Base-by-base conservation (phyloP, 23 red algal species). In the Cyanidioschyzon merolae region DNA sequence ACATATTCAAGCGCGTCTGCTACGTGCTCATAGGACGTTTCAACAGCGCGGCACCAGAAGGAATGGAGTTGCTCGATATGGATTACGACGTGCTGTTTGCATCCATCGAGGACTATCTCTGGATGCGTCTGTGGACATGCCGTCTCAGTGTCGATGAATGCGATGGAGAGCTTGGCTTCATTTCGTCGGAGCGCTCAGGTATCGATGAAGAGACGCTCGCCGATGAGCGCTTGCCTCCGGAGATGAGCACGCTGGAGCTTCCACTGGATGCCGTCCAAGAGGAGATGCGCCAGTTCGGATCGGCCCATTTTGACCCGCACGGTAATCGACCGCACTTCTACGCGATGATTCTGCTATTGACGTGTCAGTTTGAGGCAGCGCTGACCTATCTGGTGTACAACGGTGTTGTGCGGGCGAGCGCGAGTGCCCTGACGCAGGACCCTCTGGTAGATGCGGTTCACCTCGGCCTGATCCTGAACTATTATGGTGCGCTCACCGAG, bases 71-170 rank as follows among this genome's bases (percentile, higher is more conserved):
- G 31, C 81, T 77, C 32, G 75, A 84, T 1, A 68, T 74, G 39
- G 90, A 95, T 74, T 95, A 88, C 74, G 78, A 59, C 37, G 67
- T 88, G 30, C 77, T 95, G 3, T 88, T 95, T 39, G 85, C 77
- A 68, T 88, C 90, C 21, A 85, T 95, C 58, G 90, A 95, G 75
- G 90, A 95, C 74, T 95, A 95, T 68, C 82, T 95, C 35, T 95
- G 90, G 90, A 80, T 95, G 57, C 77, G 83, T 2, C 76, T 95
- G 35, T 85, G 82, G 36, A 50, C 83, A 3, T 82, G 58, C 7
- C 82, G 88, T 51, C 30, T 90, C 0, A 74, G 58, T 1, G 82
- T 50, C 29, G 85, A 88, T 54, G 88, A 90, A 34, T 32, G n/a
- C n/a, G 63, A 71, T 3, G 63, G 12, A 27, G 63, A 54, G 45